phyloP scores from a whole-genome alignment of 2,329 filamentous ascomycete species.

The Pyrenochaeta sp. region DNA sequence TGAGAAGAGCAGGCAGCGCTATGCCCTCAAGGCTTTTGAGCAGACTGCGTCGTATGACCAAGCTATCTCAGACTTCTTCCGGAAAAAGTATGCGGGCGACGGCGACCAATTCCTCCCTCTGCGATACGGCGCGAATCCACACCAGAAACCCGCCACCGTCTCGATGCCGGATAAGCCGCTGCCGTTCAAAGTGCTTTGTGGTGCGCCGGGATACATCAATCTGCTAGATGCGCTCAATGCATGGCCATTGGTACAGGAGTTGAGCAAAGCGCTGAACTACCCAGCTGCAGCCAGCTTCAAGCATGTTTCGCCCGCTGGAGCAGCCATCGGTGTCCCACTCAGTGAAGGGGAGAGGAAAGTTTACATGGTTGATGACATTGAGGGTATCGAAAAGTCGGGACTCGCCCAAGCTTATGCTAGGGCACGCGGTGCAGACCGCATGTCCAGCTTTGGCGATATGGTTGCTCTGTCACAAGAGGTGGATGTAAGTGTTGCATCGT shows the following conservation, averaged over 20 bases:
- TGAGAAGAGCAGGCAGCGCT: constrained; percentile 83
- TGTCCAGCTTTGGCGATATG: constrained; percentile 98
- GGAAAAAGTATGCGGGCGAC: constrained; percentile 90
- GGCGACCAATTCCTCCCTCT: constrained; percentile 84
- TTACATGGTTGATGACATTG: constrained; percentile 97
- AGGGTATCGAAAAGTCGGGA: constrained; percentile 82
- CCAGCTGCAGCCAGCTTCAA: constrained; percentile 96
- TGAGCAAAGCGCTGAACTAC: constrained; percentile 85
- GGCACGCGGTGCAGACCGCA: constrained; percentile 93
- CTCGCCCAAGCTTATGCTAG: constrained; percentile 96
- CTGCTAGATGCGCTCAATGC: constrained; percentile 94
- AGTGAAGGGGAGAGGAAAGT: constrained; percentile 91
- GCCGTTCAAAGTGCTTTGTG: constrained; percentile 93
- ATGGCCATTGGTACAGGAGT: constrained; percentile 96
- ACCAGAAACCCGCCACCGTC: constrained; percentile 95
- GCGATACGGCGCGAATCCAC: constrained; percentile 95
- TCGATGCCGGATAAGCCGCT: constrained; percentile 76
- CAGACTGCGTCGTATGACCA: constrained; percentile 97
- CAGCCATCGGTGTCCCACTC: constrained; percentile 89
- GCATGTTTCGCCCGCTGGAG: constrained; percentile 96
- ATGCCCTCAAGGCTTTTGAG: constrained; percentile 97
- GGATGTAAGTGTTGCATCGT: constrained; percentile 60
- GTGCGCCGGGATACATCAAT: constrained; percentile 96
- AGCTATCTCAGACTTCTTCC: constrained; percentile 96
- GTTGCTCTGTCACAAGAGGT: constrained; percentile 92